Base-by-base conservation (phyloP, 106 monocot species). In the Xerophyta viscosa region DNA sequence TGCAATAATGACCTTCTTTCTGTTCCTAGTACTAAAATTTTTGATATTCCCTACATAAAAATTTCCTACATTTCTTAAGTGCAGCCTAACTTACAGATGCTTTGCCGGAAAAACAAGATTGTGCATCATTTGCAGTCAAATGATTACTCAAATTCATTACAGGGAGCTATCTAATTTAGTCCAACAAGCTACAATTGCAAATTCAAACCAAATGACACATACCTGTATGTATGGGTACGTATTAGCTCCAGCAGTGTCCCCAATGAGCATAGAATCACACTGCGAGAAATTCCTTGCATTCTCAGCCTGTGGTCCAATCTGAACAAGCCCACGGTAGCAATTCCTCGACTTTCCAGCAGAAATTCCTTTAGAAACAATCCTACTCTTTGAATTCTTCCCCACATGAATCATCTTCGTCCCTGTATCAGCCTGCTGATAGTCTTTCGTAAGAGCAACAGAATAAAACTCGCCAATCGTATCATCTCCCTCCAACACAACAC, bases 191-290 rank as follows among this genome's bases (percentile, higher is more conserved):
- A n/a, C n/a, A n/a, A n/a, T n/a, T n/a, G n/a, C n/a, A n/a, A n/a
- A n/a, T n/a, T n/a, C n/a, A n/a, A n/a, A n/a, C n/a, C n/a, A n/a
- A n/a, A n/a, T n/a, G n/a, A n/a, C n/a, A n/a, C n/a, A 52, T 63
- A 90, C 96, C 82, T 98, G 73, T 60, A 98, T 98, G 31, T 90
- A 86, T 2, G 96, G 96, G 65, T 89, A 98, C 10, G 96, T 98
- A 54, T 89, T 89, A 22, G 96, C 89, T 33, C 65, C 89, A 9
- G 85, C 85, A 3, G 66, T 85, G 62, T 98, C 89, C 20, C 96
- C 96, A 74, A 98, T 98, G 37, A 98, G 82, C 89, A 98, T 85
- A 20, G 96, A 98, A 77, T 98, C 96, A 50, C 96, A 98, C 50
- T 98, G 96, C 2, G 85, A 86, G 58, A 89, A 98, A 55, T 98